Conservation (phyloP, 768 basidiomycete species). For the Pulveroboletus sp. region DNA sequence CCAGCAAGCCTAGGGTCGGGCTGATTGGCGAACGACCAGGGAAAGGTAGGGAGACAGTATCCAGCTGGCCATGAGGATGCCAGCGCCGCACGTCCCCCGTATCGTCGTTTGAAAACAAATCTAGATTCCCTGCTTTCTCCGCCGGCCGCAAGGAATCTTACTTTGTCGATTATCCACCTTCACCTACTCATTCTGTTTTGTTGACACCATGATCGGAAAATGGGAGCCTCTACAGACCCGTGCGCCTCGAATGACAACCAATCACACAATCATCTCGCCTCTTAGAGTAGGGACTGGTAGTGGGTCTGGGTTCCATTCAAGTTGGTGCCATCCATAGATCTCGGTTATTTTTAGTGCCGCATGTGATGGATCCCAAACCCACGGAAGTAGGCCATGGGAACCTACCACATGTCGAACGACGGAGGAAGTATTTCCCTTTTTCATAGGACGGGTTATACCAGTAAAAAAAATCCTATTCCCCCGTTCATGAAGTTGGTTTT, state of each 20-base stretch:
- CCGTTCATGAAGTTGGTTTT: background rate
- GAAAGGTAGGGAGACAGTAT: background rate
- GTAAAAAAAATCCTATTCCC: no score
- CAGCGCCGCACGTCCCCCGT: background rate
- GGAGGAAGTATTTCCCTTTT: no score
- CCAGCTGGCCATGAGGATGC: no score
- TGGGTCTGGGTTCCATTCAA: conserved; percentile 1
- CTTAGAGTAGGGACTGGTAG: background rate
- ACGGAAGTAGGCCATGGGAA: background rate
- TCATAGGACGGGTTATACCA: no score
- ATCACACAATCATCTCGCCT: background rate
- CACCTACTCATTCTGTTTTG: background rate
- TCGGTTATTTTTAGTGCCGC: background rate
- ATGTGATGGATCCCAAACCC: background rate
- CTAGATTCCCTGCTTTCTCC: conserved; percentile 4
- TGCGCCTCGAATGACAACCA: background rate
- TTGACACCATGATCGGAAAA: conserved; percentile 2
- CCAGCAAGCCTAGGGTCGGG: background rate
- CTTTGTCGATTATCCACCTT: background rate
- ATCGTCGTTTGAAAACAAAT: background rate
- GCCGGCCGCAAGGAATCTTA: background rate
- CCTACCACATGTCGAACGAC: conserved; percentile 2
- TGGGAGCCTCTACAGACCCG: no score
- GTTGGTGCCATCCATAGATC: conserved; percentile 3
- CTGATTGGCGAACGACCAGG: background rate